A percentile compares a stretch with the other conserved stretches of the same genome.
These are phyloP conservation scores for Ceratobasidium sp. DNA, from an alignment of 1,284 basidiomycete genomes.

Conservation along the genomic window DNA sequence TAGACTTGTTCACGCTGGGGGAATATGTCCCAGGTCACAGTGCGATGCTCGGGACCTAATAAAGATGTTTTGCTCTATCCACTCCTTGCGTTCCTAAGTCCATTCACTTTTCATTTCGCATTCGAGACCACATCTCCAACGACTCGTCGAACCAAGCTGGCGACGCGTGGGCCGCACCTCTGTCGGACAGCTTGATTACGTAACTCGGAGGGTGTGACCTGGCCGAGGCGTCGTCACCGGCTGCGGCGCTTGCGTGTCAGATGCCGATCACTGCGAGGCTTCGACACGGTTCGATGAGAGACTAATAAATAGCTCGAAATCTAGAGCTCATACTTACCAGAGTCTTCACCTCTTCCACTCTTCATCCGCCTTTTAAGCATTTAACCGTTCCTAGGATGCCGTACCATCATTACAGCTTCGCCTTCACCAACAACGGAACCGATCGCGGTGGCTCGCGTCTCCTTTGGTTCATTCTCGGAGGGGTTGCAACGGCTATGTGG, in stretches of 20 bases:
- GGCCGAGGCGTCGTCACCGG: conserved; percentile 20
- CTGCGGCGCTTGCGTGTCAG: conserved; percentile 25
- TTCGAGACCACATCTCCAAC: too few species aligned
- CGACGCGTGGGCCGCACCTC: background rate
- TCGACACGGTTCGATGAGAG: too few species aligned
- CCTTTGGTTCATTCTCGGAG: conserved; percentile 35
- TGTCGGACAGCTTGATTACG: background rate
- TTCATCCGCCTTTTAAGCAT: too few species aligned
- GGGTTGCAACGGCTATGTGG: conserved; percentile 12
- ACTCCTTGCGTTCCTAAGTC: too few species aligned
- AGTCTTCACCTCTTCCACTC: too few species aligned
- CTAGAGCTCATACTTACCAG: too few species aligned
- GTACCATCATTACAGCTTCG: conserved; percentile 43
- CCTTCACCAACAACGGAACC: conserved; percentile 14
- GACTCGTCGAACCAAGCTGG: too few species aligned
- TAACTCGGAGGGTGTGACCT: background rate
- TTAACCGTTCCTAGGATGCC: conserved; percentile 8
- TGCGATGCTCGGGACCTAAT: conserved; percentile 23
- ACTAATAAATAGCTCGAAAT: too few species aligned
- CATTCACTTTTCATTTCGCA: background rate
- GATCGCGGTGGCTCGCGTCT: conserved; percentile 7
- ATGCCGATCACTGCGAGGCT: background rate
- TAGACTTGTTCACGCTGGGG: too few species aligned
- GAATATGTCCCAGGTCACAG: conserved; percentile 16
- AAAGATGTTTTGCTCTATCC: background rate